Evolutionary conservation across 2,329 filamentous ascomycete species (phyloP).

Genomic region (Verticillium longisporum): DNA sequence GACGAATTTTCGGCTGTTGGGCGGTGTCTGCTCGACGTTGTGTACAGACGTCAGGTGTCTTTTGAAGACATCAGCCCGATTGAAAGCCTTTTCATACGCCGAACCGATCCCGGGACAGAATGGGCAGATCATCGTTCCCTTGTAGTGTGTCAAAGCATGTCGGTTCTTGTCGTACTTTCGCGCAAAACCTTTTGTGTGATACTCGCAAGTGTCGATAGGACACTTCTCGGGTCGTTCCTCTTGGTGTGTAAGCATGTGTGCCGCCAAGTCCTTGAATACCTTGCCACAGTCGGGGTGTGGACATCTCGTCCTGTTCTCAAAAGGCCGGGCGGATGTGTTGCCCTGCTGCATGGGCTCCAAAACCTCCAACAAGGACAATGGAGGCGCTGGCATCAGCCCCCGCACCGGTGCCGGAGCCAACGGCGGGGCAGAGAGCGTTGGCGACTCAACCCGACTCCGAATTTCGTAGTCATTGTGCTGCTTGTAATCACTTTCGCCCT

Average conservation of each 20-base stretch:
- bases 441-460: background rate
- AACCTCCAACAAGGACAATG: conserved; percentile 4
- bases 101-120: conserved; percentile 89
- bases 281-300: conserved; percentile 52
- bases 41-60: conserved; percentile 89
- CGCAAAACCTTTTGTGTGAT: conserved; percentile 89
- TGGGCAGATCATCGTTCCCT: conserved; percentile 95
- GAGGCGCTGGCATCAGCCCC: background rate
- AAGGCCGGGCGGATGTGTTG: conserved; percentile 22
- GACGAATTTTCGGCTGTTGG: conserved; percentile 75
- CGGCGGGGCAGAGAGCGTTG: background rate
- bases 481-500: conserved; percentile 18
- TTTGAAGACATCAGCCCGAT: conserved; percentile 95
- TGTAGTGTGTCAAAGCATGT: conserved; percentile 94
- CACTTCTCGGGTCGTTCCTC: conserved; percentile 93
- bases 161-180: conserved; percentile 98
- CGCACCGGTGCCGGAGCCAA: conserved; percentile 1
- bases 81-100: conserved; percentile 89
- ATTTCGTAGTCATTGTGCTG: conserved; percentile 7
- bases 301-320: conserved; percentile 41
- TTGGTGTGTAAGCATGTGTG: conserved; percentile 95
- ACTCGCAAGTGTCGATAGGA: conserved; percentile 87
- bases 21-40: conserved; percentile 87
- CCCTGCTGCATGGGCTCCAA: conserved; percentile 9
- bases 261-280: conserved; percentile 60